A percentile compares a stretch with the other conserved stretches of the same genome.
phyloP scores from a whole-genome alignment of 768 basidiomycete genomes.

The Omphalotus guepiniiformis region DNA sequence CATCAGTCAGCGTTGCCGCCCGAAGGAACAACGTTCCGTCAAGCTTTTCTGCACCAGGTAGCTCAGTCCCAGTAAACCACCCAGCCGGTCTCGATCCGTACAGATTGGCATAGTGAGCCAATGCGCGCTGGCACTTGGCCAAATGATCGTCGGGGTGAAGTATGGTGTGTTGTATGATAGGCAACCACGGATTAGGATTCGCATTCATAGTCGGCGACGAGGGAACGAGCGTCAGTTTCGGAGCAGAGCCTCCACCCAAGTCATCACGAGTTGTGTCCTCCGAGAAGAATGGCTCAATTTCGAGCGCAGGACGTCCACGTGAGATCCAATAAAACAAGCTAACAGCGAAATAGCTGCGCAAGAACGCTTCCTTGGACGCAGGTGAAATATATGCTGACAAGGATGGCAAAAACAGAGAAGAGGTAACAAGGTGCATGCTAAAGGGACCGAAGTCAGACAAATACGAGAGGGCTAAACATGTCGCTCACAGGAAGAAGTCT shows the following conservation, averaged over 20 bases:
- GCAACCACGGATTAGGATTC: constrained; percentile 56
- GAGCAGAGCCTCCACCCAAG: constrained; percentile 13
- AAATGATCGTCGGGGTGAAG: constrained; percentile 58
- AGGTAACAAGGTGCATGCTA: constrained; percentile 67
- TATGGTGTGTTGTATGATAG: constrained; percentile 47
- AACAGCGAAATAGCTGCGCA: constrained; percentile 55
- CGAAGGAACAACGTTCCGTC: constrained; percentile 66
- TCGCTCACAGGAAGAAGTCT: constrained; percentile 58
- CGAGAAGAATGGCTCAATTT: constrained; percentile 46
- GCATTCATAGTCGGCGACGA: constrained; percentile 26
- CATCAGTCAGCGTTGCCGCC: constrained; percentile 43
- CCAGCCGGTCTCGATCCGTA: constrained; percentile 37
- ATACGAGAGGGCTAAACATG: background rate
- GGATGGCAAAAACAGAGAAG: constrained; percentile 56
- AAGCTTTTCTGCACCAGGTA: constrained; percentile 46
- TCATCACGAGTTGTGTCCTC: constrained; percentile 18
- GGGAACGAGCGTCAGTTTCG: constrained; percentile 22
- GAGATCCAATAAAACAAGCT: constrained; percentile 52
- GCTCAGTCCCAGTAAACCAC: constrained; percentile 28
- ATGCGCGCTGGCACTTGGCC: constrained; percentile 45
- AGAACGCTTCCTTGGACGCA: constrained; percentile 42
- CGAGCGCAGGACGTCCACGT: constrained; percentile 48
- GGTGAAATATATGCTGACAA: constrained; percentile 36
- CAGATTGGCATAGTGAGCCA: constrained; percentile 39
- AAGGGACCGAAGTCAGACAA: constrained; percentile 6